Evolutionary conservation across 2,329 filamentous ascomycete genomes (phyloP).

Genomic region (Cercospora beticola): DNA sequence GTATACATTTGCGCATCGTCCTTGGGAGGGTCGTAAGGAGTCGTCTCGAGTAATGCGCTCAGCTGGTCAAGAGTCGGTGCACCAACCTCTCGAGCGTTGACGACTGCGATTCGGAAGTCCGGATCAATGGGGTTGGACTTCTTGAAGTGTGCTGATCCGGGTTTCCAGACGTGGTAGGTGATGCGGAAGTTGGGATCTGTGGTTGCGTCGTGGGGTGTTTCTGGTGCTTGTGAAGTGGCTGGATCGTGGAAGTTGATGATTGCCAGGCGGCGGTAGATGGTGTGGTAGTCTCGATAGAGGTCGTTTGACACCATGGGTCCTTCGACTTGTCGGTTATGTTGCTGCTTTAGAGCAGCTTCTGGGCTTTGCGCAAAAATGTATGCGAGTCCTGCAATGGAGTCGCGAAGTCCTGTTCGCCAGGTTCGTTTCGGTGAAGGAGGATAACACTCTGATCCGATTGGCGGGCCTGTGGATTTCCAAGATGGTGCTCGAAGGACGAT

Average conservation of each 20-base stretch:
- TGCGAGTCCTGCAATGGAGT: conserved; percentile 18
- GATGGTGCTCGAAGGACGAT: conserved; percentile 69
- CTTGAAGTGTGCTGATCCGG: conserved; percentile 62
- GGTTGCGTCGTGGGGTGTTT: conserved; percentile 35
- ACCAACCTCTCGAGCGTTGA: conserved; percentile 69
- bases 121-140: conserved; percentile 77
- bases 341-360: background rate
- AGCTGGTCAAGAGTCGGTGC: conserved; percentile 75
- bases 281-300: conserved; percentile 56
- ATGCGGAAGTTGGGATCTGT: conserved; percentile 62
- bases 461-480: conserved; percentile 31
- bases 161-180: conserved; percentile 81
- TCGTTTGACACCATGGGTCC: conserved; percentile 53
- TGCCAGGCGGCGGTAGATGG: conserved; percentile 74
- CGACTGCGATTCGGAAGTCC: conserved; percentile 81
- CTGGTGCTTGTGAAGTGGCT: conserved; percentile 31
- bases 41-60: conserved; percentile 67
- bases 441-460: conserved; percentile 27
- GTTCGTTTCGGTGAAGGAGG: conserved; percentile 27
- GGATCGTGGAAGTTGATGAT: conserved; percentile 72
- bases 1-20: conserved; percentile 61
- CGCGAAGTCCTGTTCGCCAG: conserved; percentile 40
- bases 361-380: conserved; percentile 17
- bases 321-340: conserved; percentile 33
- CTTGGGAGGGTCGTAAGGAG: conserved; percentile 64